Percentiles rank a stretch among this genome's conserved stretches.
Conservation (phyloP, 306 rosid genomes). For the Medicago lupulina region DNA sequence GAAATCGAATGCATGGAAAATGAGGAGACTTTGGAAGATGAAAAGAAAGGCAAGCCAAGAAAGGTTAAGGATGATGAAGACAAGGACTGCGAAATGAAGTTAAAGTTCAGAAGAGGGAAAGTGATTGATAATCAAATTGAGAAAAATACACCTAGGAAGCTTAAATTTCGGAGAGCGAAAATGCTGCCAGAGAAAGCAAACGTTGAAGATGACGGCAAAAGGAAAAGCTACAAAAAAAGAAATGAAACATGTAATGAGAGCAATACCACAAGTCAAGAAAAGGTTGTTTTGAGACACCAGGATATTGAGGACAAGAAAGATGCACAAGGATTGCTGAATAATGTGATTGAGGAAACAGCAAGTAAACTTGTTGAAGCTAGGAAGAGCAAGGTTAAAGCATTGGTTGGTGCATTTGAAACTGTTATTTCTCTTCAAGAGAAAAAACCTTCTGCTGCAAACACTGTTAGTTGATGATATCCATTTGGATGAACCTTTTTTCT, state of each 20-base stretch:
- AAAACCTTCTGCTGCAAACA: slow-evolving; percentile 60
- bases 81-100: slow-evolving; percentile 49
- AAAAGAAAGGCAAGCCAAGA: slow-evolving; percentile 41
- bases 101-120: slow-evolving; percentile 74
- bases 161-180: slow-evolving; percentile 71
- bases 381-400: slow-evolving; percentile 96
- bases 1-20: slow-evolving; percentile 52
- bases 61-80: slow-evolving; percentile 51
- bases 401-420: slow-evolving; percentile 98
- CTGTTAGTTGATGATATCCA: slow-evolving; percentile 45
- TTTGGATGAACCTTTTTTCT: slow-evolving; percentile 22
- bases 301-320: slow-evolving; percentile 74
- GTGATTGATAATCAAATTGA: slow-evolving; percentile 58
- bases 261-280: slow-evolving; percentile 43
- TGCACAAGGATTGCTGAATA: slow-evolving; percentile 76
- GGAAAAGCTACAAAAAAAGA: slow-evolving; percentile 60
- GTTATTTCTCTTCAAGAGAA: slow-evolving; percentile 93
- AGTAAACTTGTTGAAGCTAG: slow-evolving; percentile 75
- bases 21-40: slow-evolving; percentile 42
- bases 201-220: slow-evolving; percentile 32
- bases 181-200: slow-evolving; percentile 49
- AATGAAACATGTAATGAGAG: slow-evolving; percentile 39
- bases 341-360: slow-evolving; percentile 92
- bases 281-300: slow-evolving; percentile 80
- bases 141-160: slow-evolving; percentile 64